Conservation (phyloP, 768 basidiomycete species). For the Agaricus blazei region DNA sequence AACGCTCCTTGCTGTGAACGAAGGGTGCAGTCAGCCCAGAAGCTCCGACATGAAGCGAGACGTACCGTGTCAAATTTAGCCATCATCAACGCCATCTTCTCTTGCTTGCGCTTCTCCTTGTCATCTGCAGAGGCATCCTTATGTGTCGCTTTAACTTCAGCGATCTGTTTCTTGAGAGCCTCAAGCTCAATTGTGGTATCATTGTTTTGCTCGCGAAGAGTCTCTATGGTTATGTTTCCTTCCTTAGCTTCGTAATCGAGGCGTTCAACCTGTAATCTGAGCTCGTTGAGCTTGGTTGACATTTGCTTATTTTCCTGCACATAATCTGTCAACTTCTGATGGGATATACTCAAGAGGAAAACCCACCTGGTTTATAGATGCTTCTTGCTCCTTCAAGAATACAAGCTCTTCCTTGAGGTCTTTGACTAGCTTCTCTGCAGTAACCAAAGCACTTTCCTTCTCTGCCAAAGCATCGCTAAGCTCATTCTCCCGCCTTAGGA, state of each 20-base stretch:
- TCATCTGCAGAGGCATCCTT: constrained; percentile 88
- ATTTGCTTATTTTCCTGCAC: constrained; percentile 88
- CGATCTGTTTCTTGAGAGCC: constrained; percentile 75
- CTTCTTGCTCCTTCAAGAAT: constrained; percentile 90
- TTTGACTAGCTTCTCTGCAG: constrained; percentile 81
- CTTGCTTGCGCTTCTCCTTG: constrained; percentile 98
- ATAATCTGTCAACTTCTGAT: not conserved
- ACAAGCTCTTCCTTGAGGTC: constrained; percentile 86
- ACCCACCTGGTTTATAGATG: constrained; percentile 65
- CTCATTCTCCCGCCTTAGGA: constrained; percentile 94
- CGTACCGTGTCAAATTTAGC: constrained; percentile 94
- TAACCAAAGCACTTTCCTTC: constrained; percentile 74
- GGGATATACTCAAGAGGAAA: constrained; percentile 1
- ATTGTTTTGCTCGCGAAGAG: constrained; percentile 89
- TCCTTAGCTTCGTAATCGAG: constrained; percentile 97
- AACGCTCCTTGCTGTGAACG: constrained; percentile 74
- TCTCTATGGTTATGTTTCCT: constrained; percentile 86
- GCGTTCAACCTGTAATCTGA: constrained; percentile 86
- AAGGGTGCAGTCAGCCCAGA: not conserved
- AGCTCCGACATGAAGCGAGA: constrained; percentile 9
- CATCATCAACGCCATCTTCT: constrained; percentile 99
- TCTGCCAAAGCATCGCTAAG: constrained; percentile 90
- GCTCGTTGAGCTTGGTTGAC: constrained; percentile 89
- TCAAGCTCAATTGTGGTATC: constrained; percentile 87
- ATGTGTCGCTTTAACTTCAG: constrained; percentile 75